phyloP scores from a whole-genome alignment of 129 eudicot species.

The Lactuca sativa region DNA sequence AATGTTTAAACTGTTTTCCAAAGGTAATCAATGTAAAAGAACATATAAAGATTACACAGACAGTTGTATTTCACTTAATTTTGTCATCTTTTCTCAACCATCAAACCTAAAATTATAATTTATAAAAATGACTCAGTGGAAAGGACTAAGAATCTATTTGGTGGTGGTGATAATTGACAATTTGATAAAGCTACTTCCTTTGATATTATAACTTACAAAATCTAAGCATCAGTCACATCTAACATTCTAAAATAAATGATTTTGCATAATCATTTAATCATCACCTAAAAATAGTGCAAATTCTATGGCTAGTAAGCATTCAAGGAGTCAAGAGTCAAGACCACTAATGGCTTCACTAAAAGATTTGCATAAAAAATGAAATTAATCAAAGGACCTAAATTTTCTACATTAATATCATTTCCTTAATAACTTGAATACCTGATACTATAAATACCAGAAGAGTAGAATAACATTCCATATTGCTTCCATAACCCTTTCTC shows the following conservation, averaged over 20 bases:
- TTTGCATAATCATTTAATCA: slow-evolving; percentile 24
- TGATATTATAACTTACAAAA: slow-evolving; percentile 40
- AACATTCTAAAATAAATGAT: slow-evolving; percentile 13
- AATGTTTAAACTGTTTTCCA: too few relatives aligned
- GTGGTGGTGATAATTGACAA: slow-evolving; percentile 21
- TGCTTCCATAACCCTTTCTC: slow-evolving; percentile 10
- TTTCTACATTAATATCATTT: slow-evolving; percentile 18
- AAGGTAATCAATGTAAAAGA: too few relatives aligned
- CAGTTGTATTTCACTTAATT: slow-evolving; percentile 55
- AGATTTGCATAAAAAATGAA: slow-evolving; percentile 17
- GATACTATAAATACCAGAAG: slow-evolving; percentile 38
- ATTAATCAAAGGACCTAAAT: slow-evolving; percentile 2
- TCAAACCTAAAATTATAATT: slow-evolving; percentile 36
- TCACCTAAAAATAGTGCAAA: slow-evolving; percentile 42
- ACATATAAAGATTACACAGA: slow-evolving; percentile 29
- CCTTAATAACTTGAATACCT: slow-evolving; percentile 8
- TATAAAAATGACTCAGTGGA: slow-evolving; percentile 52
- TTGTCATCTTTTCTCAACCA: slow-evolving; percentile 47
- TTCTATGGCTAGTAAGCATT: slow-evolving; percentile 44
- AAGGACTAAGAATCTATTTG: slow-evolving; percentile 52
- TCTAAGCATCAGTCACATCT: slow-evolving; percentile 19
- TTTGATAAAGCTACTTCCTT: slow-evolving; percentile 25
- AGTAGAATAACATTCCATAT: slow-evolving; percentile 16
- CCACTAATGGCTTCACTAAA: slow-evolving; percentile 18
- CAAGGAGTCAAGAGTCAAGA: slow-evolving; percentile 9